phyloP scores from a whole-genome alignment of 805 yeast species.

The Starmerella etchellsii region DNA sequence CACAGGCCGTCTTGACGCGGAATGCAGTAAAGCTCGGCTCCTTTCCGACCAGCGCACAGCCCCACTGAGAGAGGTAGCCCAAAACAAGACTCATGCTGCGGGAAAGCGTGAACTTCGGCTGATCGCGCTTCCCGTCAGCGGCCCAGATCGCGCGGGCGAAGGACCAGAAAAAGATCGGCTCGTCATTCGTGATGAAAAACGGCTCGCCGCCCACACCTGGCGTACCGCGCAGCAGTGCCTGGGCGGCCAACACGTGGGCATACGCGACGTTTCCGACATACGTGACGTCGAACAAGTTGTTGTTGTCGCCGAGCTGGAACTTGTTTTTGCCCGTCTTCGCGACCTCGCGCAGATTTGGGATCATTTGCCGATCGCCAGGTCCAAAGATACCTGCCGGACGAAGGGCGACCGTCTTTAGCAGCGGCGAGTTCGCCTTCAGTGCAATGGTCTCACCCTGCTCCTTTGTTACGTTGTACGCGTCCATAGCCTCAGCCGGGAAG shows the following conservation, averaged over 20 bases:
- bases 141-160: slow-evolving; percentile 95
- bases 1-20: slow-evolving; percentile 85
- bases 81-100: slow-evolving; percentile 66
- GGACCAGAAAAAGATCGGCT: slow-evolving; percentile 95
- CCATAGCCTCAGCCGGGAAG: slow-evolving; percentile 84
- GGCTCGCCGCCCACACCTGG: slow-evolving; percentile 65
- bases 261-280: slow-evolving; percentile 98
- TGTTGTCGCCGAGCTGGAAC: slow-evolving; percentile 89
- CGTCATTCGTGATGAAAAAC: slow-evolving; percentile 83
- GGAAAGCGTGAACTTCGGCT: slow-evolving; percentile 50
- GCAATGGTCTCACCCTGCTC: slow-evolving; percentile 81
- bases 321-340: slow-evolving; percentile 76
- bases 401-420: slow-evolving; percentile 65
- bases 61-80: slow-evolving; percentile 70
- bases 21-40: slow-evolving; percentile 94
- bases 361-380: slow-evolving; percentile 94
- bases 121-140: slow-evolving; percentile 78
- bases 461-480: slow-evolving; percentile 90
- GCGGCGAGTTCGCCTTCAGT: slow-evolving; percentile 52
- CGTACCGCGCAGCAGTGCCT: slow-evolving; percentile 41
- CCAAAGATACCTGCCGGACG: slow-evolving; percentile 99
- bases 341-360: slow-evolving; percentile 79
- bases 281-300: slow-evolving; percentile 90
- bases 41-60: slow-evolving; percentile 57
- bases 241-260: slow-evolving; percentile 86